Base-by-base conservation (phyloP, 176 grass and related monocot genomes). In the Panicum miliaceum region DNA sequence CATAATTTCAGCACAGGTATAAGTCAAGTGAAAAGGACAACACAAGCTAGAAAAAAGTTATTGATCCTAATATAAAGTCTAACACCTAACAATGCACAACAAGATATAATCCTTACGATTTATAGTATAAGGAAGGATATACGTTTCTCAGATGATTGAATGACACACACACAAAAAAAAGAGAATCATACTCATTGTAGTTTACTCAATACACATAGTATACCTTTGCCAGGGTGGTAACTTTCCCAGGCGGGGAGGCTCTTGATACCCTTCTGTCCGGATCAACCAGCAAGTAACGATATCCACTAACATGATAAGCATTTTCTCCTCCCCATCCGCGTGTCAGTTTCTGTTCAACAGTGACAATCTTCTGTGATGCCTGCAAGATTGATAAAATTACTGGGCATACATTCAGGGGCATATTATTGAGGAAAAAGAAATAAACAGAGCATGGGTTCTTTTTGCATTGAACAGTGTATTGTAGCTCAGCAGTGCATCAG, bases 301-400 rank as follows among this genome's bases (percentile, higher is more conserved):
- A 92, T 69, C 97, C 97, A 88, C 64, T 84, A 45, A 99, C 97
- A 89, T 99, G 93, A 75, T 96, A 96, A 34, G 97, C 93, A 91
- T 96, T 99, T 83, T 96, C 97, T 80, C 97, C 97, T 73, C 91
- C 97, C 93, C 91, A 99, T 56, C 97, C 93, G 81, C 88, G 85
- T 36, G 93, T 65, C 86, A 99, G 48, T 94, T 94, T 99, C 79
- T 92, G 91, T 78, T 99, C 97, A 19, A 99, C 73, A 71, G 61
- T 57, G 38, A 86, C 61, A 90, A 99, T 88, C 82, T 93, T 94
- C 64, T 94, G 79, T 75, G 88, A 90, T 87, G 94, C 91, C 97
- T 99, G 81, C 71, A 78, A 80, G 40, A 83, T 65, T 60, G 57
- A 83, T 68, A 40, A 84, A 90, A 75, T 74, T 74, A 59, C 48